Conservation (phyloP, 768 basidiomycete species). For the Boletus edulis region DNA sequence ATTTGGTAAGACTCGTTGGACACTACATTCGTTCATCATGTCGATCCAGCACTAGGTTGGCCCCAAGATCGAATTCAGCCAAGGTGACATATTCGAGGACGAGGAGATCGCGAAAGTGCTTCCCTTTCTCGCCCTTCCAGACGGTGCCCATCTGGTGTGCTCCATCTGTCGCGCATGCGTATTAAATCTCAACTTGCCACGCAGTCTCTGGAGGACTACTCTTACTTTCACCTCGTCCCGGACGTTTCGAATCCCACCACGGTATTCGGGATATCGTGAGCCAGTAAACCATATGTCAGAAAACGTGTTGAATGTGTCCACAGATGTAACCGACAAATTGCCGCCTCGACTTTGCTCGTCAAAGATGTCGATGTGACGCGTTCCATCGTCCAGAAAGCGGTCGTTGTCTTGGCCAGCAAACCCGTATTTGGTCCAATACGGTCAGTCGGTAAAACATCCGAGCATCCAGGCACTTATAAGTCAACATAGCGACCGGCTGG, state of each 20-base stretch:
- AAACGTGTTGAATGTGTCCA: background rate
- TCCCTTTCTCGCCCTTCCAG: constrained; percentile 94
- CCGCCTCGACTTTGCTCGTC: constrained; percentile 72
- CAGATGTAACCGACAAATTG: constrained; percentile 95
- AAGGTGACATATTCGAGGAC: constrained; percentile 78
- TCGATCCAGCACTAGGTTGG: constrained; percentile 60
- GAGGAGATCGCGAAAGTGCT: constrained; percentile 82
- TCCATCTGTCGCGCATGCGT: background rate
- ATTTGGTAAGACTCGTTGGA: constrained; percentile 57
- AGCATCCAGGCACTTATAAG: constrained; percentile 1
- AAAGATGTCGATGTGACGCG: constrained; percentile 87
- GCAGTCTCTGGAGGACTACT: constrained; percentile 74
- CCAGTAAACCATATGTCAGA: background rate
- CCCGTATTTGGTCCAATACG: constrained; percentile 94
- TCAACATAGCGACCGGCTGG: constrained; percentile 76
- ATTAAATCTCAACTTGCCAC: constrained; percentile 8
- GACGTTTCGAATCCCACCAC: constrained; percentile 70
- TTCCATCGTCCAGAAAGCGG: constrained; percentile 95
- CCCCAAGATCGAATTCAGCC: constrained; percentile 83
- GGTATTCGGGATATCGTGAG: constrained; percentile 92
- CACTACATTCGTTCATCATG: constrained; percentile 7
- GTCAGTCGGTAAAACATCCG: constrained; percentile 33
- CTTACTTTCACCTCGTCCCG: constrained; percentile 91
- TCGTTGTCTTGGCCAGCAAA: constrained; percentile 88
- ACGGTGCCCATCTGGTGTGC: constrained; percentile 88